Evolutionary conservation across 371 early-diverging fungal species (phyloP).

Genomic region (Choanephora cucurbitarum): DNA sequence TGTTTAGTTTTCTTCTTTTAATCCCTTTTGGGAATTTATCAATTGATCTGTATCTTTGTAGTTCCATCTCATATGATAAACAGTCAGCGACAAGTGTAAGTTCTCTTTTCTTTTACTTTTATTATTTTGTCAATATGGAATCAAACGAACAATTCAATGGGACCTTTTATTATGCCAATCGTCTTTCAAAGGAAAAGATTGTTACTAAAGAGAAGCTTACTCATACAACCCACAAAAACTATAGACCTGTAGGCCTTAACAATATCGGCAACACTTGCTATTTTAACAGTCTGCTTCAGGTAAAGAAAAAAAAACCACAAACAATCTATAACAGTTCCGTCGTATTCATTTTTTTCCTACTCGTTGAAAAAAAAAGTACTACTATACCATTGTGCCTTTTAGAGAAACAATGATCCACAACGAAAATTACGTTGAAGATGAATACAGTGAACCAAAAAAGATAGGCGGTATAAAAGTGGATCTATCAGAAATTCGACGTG

Average conservation of each 20-base stretch:
- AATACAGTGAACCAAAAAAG: constrained; percentile 51
- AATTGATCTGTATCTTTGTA: background rate
- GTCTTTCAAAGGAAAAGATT: background rate
- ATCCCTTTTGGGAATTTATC: background rate
- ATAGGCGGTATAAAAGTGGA: constrained; percentile 66
- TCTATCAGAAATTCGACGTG: constrained; percentile 47
- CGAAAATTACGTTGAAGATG: constrained; percentile 56
- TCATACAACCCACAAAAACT: background rate
- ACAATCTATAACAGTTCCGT: too few species aligned
- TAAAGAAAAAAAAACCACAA: constrained; percentile 13
- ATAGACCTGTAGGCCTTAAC: constrained; percentile 70
- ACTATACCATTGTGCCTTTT: constrained; percentile 71
- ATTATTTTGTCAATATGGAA: background rate
- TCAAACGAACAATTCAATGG: background rate
- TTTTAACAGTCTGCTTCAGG: constrained; percentile 79
- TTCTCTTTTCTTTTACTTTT: constrained; percentile 1
- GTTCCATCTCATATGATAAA: constrained; percentile 25
- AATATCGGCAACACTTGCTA: constrained; percentile 95
- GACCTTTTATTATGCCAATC: background rate
- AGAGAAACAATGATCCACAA: constrained; percentile 61
- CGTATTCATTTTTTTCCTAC: too few species aligned
- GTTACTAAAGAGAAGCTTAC: too few species aligned
- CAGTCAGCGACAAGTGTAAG: constrained; percentile 13
- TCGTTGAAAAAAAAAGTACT: too few species aligned
- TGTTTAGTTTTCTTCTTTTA: background rate